Base-by-base conservation (phyloP, 768 basidiomycete species). In the Boletus reticuloceps region DNA sequence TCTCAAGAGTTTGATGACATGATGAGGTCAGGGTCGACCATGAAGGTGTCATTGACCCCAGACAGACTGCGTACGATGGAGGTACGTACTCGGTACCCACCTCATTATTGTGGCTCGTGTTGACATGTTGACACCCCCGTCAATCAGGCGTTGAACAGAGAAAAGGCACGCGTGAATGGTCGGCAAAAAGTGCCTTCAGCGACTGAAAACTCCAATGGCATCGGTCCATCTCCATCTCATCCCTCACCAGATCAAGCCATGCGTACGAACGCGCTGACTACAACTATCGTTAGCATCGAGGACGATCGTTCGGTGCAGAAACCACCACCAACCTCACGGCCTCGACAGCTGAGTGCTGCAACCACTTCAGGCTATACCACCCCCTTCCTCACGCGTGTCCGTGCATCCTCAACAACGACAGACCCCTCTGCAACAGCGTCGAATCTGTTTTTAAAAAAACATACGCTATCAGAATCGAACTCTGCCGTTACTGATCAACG, bases 11-110 rank as follows among this genome's bases (percentile, higher is more conserved):
- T 98, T 70, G 95, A 98, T 72, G 86, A 93, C 70, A 77, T 98
- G 71, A 88, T 98, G 85, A 84, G 83, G 49, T 93, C 91, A 55
- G 83, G 88, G 56, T 80, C 88, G 54, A 98, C 95, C 19, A 90
- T 97, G 89, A 97, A 93, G 69, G 86, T 98, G 63, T 96, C 94
- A 40, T 80, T 97, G 59, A 98, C 95, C 34, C 95, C 95, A 53
- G 94, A 97, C 76, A 82, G 95, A 51, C 77, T 98, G 54, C 89
- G 86, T 68, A 91, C 85, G 47, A 95, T 96, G 83, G 94, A 97
- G 81, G 94, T 95, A 74, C 67, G 83, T 77, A 59, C 64, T 55
- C 54, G 50, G 44, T 57, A 47, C 58, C 61, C 46, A 56, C 39
- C 50, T 62, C 61, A 31, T 42, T 49, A 66, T 58, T 52, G 32